phyloP scores from a whole-genome alignment of 345 rosid genomes.

The Heritiera fomes region DNA sequence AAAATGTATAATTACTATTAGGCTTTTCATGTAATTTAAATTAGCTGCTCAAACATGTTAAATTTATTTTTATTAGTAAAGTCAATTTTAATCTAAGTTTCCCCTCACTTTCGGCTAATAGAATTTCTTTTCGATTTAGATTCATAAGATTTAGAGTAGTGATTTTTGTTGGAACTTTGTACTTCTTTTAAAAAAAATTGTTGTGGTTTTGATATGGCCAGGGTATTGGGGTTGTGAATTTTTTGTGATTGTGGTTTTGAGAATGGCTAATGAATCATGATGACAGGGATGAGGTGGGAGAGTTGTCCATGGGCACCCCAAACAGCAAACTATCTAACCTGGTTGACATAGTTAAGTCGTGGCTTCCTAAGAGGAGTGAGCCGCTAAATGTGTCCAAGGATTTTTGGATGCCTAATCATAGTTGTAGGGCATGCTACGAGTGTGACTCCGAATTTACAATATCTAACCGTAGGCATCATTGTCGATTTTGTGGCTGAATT shows the following conservation, averaged over 20 bases:
- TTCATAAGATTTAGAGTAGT: background rate
- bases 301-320: conserved; percentile 77
- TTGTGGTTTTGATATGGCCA: conserved; percentile 20
- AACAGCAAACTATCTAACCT: conserved; percentile 69
- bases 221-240: conserved; percentile 20
- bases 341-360: conserved; percentile 67
- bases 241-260: conserved; percentile 18
- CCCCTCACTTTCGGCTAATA: background rate
- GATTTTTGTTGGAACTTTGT: background rate
- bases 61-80: background rate
- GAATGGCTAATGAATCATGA: conserved; percentile 54
- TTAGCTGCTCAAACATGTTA: conserved; percentile 4
- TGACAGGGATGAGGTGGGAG: conserved; percentile 59
- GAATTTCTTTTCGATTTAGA: conserved; percentile 2
- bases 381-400: conserved; percentile 69
- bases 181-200: background rate
- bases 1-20: background rate
- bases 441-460: conserved; percentile 92
- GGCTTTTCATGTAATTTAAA: background rate
- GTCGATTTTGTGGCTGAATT: conserved; percentile 88
- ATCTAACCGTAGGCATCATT: conserved; percentile 89
- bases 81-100: background rate
- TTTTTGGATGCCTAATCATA: conserved; percentile 98
- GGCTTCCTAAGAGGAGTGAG: conserved; percentile 79
- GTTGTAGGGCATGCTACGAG: conserved; percentile 94